Evolutionary conservation across 1,139 yeast genomes (phyloP), one percentile per base, ranked within the genome.

Genomic region (Geotrichum aggregatum): DNA sequence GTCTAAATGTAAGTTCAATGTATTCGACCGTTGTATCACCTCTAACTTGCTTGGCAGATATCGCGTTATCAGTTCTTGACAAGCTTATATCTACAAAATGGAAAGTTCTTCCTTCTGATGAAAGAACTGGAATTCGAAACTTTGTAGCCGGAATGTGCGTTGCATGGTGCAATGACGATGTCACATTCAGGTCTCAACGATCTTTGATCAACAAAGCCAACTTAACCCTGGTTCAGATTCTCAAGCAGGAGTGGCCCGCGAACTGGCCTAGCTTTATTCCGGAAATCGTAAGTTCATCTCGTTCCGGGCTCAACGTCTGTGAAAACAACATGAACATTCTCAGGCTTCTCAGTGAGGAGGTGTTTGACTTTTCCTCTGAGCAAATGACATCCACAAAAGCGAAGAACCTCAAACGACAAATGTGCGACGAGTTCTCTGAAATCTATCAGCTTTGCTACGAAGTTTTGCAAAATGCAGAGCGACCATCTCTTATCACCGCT

Each of bases 221-320:
- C 71, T 77, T 92, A 66, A 92, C 98, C 3, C 76, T 92, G 64
- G 98, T 92, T 38, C 94, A 91, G 65, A 84, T 92, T 50, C 79
- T 92, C 65, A 92, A 92, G 66, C 98, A 92, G 70, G 99, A 92
- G 67, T 92, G 99, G 99, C 99, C 99, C 39, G 89, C 84, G 62
- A 87, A 89, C 67, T 92, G 99, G 99, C 98, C 98, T 22, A 87
- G 85, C 62, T 92, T 94, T 64, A 85, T 92, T 50, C 96, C 97
- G 13, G 98, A 94, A 67, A 80, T 92, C 58, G 94, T 92, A 41
- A 78, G 78, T 58, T 84, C 95, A 59, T 84, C 95, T 50, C 80
- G 88, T 59, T 82, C 94, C 18, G 85, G 95, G 41, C 81, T 86
- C 69, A 91, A 89, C 63, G 96, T 92, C 47, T 94, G 98, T 73